These are phyloP conservation scores for Acanthamoeba royreba DNA, from an alignment of 208 protist genomes.

Conservation along the genomic window DNA sequence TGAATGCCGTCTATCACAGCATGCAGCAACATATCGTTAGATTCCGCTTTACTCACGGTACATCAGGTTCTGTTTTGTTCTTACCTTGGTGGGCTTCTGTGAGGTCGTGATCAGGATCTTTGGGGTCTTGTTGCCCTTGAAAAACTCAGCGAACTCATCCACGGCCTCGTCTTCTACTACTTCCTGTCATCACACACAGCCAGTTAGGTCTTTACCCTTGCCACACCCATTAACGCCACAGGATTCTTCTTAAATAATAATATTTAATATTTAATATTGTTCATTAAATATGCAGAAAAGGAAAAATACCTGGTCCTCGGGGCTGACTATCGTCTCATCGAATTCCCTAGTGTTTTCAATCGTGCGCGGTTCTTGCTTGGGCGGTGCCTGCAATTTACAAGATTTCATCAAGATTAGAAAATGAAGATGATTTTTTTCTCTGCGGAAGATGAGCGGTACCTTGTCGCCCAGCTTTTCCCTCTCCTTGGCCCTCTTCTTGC, in stretches of 20 bases:
- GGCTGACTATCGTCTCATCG: conserved; percentile 83
- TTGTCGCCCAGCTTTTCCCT: conserved; percentile 31
- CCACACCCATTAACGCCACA: too few relatives aligned
- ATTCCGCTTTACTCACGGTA: too few relatives aligned
- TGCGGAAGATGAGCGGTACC: too few relatives aligned
- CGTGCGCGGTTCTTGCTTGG: conserved; percentile 62
- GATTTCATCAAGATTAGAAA: too few relatives aligned
- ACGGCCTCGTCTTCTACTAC: conserved; percentile 73
- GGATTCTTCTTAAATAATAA: too few relatives aligned
- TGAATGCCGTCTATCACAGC: conserved; percentile 15
- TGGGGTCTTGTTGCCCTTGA: conserved; percentile 68
- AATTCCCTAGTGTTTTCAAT: conserved; percentile 80
- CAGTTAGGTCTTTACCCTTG: too few relatives aligned
- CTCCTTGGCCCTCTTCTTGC: conserved; percentile 41
- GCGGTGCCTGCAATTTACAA: conserved; percentile 39
- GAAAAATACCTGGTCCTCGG: conserved; percentile 81
- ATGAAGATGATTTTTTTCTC: neutral
- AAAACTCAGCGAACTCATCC: conserved; percentile 83
- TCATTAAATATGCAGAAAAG: too few relatives aligned
- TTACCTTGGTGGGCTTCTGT: conserved; percentile 51
- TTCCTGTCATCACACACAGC: neutral
- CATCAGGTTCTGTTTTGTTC: neutral
- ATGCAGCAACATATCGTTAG: too few relatives aligned
- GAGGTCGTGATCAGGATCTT: conserved; percentile 81
- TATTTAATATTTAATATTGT: too few relatives aligned